A percentile compares a stretch with the other conserved stretches of the same genome.
Evolutionary conservation across 108 stramenopile species (phyloP).

Genomic region (Phaeodactylum tricornutum): DNA sequence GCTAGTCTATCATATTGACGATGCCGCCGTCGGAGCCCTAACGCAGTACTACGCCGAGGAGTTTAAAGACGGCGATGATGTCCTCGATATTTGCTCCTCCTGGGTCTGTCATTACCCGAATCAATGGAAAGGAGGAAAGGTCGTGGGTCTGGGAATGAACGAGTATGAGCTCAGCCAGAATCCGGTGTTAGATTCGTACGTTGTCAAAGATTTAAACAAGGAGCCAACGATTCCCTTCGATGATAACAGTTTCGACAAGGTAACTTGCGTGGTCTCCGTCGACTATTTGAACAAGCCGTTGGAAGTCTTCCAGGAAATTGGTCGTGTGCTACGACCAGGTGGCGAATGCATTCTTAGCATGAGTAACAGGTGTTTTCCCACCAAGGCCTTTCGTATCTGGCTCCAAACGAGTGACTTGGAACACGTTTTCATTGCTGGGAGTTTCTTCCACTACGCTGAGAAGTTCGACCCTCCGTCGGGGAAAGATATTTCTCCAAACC

Average conservation of each 20-base stretch:
- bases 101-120: conserved; percentile 88
- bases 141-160: conserved; percentile 87
- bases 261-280: conserved; percentile 90
- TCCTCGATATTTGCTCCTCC: conserved; percentile 88
- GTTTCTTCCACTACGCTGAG: conserved; percentile 89
- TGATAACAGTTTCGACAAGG: conserved; percentile 81
- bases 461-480: conserved; percentile 71
- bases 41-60: conserved; percentile 69
- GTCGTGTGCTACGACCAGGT: conserved; percentile 83
- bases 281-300: conserved; percentile 85
- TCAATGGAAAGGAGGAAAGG: conserved; percentile 61
- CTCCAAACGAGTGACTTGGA: conserved; percentile 77
- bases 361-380: conserved; percentile 73
- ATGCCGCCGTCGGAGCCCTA: conserved; percentile 61
- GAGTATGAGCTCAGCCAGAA: conserved; percentile 85
- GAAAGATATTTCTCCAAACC: conserved; percentile 87
- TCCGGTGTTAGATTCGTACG: conserved; percentile 68
- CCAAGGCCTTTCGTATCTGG: conserved; percentile 42
- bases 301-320: conserved; percentile 78
- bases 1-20: conserved; percentile 77
- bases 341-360: conserved; percentile 80
- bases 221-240: conserved; percentile 81
- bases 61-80: conserved; percentile 76
- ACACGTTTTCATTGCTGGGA: conserved; percentile 88
- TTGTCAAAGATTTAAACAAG: conserved; percentile 84